Evolutionary conservation across 371 early-diverging fungal species (phyloP).

Genomic region (Mortierella sp.): DNA sequence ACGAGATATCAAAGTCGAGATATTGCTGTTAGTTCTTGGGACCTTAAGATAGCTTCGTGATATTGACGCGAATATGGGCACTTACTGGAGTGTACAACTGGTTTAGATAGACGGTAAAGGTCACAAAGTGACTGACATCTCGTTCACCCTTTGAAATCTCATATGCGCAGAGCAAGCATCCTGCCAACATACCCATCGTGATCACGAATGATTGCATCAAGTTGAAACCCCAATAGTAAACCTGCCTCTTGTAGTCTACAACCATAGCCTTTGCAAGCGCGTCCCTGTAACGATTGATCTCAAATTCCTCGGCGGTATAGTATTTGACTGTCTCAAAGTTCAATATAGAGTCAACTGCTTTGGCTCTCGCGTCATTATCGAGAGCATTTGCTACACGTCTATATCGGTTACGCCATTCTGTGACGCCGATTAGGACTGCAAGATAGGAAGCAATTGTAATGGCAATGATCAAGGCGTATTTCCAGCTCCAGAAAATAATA

Average conservation of each 20-base stretch:
- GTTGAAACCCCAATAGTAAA: constrained; percentile 85
- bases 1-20: background rate
- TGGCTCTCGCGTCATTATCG: constrained; percentile 80
- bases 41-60: too few relatives aligned
- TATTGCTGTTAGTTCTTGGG: too few relatives aligned
- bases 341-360: constrained; percentile 92
- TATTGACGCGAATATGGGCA: background rate
- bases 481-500: constrained; percentile 71
- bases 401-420: constrained; percentile 93
- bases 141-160: constrained; percentile 79
- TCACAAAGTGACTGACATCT: constrained; percentile 88
- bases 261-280: constrained; percentile 83
- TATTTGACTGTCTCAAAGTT: constrained; percentile 98
- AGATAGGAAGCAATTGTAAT: constrained; percentile 89
- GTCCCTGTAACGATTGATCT: constrained; percentile 80
- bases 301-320: constrained; percentile 83
- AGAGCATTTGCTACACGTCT: constrained; percentile 80
- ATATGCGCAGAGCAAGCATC: constrained; percentile 83
- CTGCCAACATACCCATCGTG: constrained; percentile 82
- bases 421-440: constrained; percentile 81
- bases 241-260: constrained; percentile 83
- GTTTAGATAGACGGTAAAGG: constrained; percentile 85
- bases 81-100: constrained; percentile 82
- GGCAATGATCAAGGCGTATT: constrained; percentile 85
- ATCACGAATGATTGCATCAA: constrained; percentile 89